Percentiles rank a stretch among this genome's conserved stretches.
Evolutionary conservation across 306 rosid genomes (phyloP).

Genomic region (Trifolium subterraneum): DNA sequence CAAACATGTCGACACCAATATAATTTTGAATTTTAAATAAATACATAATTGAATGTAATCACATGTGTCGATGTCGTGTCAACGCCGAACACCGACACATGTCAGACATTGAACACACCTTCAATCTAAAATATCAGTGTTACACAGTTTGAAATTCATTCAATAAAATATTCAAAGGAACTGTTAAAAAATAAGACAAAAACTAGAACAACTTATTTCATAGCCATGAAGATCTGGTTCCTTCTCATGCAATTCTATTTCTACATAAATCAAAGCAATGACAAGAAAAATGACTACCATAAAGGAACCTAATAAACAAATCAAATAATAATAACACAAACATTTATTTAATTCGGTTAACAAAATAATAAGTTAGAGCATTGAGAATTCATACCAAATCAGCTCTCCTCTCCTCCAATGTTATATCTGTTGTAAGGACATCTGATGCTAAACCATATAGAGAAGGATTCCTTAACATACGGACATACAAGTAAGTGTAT

Average conservation of each 20-base stretch:
- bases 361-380: background rate
- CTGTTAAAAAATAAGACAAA: background rate
- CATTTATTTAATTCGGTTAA: background rate
- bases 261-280: constrained; percentile 1
- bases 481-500: constrained; percentile 80
- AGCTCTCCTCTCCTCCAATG: constrained; percentile 86
- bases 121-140: too few species aligned
- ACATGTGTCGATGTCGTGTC: too few species aligned
- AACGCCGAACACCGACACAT: too few species aligned
- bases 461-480: constrained; percentile 79
- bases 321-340: background rate
- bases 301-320: background rate
- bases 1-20: too few species aligned
- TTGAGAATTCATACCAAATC: constrained; percentile 66
- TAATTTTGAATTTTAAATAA: too few species aligned
- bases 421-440: constrained; percentile 61
- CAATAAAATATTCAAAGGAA: background rate
- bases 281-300: constrained; percentile 2
- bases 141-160: constrained; percentile 11
- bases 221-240: background rate
- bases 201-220: background rate
- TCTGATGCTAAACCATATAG: constrained; percentile 85
- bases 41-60: too few species aligned
- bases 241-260: constrained; percentile 26
- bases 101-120: too few species aligned